Evolutionary conservation across 108 stramenopile genomes (phyloP), one percentile per base, ranked within the genome.

Genomic region (Nitzschia sp.): DNA sequence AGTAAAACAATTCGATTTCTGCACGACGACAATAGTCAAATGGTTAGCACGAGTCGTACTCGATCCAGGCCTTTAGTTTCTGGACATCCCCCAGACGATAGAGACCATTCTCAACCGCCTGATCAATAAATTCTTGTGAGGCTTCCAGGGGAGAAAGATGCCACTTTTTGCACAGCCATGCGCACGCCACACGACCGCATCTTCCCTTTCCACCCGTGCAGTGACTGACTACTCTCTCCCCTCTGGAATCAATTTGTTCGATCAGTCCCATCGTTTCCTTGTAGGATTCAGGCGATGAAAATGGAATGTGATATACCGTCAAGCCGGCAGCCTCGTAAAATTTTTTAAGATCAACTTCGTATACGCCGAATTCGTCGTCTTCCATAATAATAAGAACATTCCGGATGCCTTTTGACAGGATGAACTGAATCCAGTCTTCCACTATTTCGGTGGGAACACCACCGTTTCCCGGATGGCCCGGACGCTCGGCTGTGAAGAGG

Each of bases 171-270:
- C 70, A 75, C 13, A 83, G 45, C 82, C 82, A 83, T n/a, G 70
- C 82, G 30, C 75, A 75, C 17, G 78, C 78, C 28, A 83, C 78
- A 23, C 82, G 57, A 53, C 82, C 82, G 66, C 78, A 73, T 46
- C 82, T 64, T 32, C 82, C 82, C 59, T 76, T 79, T 8, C 82
- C 82, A 33, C 71, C 70, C 46, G 78, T 83, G 46, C 82, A 83
- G 53, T 83, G 82, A 31, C 67, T 59, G 4, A 79, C 82, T 5
- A 75, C 82, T 28, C 77, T 79, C 53, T 70, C 71, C 26, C 66
- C 60, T 32, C 30, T 29, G 13, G 42, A 26, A 28, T 71, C 71
- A 19, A 78, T 24, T 13, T 59, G n/a, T 32, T 61, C 21, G 23
- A 77, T 56, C 2, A 77, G 19, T 31, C 23, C 46, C 57, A 77